These are phyloP conservation scores for Barbatosphaeria neglecta DNA, from an alignment of 495 filamentous ascomycete species.

Conservation along the genomic window DNA sequence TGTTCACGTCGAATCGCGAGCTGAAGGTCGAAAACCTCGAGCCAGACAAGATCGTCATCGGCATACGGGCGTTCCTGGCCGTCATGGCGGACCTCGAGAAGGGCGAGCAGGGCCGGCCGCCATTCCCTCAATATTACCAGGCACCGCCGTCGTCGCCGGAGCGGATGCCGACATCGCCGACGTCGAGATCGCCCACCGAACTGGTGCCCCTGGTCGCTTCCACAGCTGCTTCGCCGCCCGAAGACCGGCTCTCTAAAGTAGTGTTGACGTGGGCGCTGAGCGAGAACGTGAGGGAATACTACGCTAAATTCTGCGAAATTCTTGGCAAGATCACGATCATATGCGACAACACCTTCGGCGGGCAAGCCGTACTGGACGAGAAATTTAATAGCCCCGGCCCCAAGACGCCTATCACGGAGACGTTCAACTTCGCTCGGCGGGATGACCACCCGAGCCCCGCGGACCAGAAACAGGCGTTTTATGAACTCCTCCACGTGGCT, in stretches of 20 bases:
- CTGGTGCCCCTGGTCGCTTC: slow-evolving; percentile 10
- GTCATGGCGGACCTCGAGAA: slow-evolving; percentile 93
- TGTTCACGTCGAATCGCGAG: slow-evolving; percentile 67
- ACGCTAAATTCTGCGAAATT: slow-evolving; percentile 84
- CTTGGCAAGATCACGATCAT: slow-evolving; percentile 90
- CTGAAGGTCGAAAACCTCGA: slow-evolving; percentile 86
- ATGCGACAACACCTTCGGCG: slow-evolving; percentile 93
- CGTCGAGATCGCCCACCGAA: slow-evolving; percentile 30
- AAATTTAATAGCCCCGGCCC: slow-evolving; percentile 78
- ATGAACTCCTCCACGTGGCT: slow-evolving; percentile 88
- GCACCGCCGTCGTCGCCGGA: slow-evolving; percentile 24
- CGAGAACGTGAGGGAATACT: slow-evolving; percentile 70
- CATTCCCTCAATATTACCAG: slow-evolving; percentile 57
- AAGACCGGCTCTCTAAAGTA: slow-evolving; percentile 57
- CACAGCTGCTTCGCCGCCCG: slow-evolving; percentile 18
- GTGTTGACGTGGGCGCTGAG: slow-evolving; percentile 61
- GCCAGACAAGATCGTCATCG: slow-evolving; percentile 91
- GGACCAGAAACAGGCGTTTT: slow-evolving; percentile 89
- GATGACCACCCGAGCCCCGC: slow-evolving; percentile 64
- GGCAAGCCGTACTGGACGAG: slow-evolving; percentile 89
- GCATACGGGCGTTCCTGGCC: slow-evolving; percentile 82
- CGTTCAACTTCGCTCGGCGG: slow-evolving; percentile 74
- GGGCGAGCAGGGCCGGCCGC: slow-evolving; percentile 62
- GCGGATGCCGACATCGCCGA: slow-evolving; percentile 39
- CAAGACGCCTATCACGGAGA: slow-evolving; percentile 87